Evolutionary conservation across 495 filamentous ascomycete species (phyloP), one percentile per base, ranked within the genome.

Genomic region (Aspergillus panamensis): DNA sequence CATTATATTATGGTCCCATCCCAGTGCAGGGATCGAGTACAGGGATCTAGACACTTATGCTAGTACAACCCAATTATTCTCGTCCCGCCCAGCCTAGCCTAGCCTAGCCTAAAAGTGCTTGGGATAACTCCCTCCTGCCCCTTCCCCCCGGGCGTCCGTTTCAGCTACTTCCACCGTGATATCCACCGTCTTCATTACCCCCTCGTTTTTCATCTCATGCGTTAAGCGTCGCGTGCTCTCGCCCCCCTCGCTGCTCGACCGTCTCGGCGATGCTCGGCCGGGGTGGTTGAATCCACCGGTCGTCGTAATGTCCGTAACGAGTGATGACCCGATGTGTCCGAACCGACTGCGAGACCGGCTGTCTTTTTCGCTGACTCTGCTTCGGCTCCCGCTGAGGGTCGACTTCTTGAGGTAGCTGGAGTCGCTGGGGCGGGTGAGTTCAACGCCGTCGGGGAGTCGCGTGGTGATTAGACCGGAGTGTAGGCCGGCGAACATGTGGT

Each of bases 401-500:
- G 42, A 53, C 48, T 62, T 59, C 29, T 59, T 61, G 39, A 53
- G 51, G 51, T 64, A 68, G 5, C 48, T 37, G 44, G 53, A 61
- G 16, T 10, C 39, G 17, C 63, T 59, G 16, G 58, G 59, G 9
- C 53, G 63, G 3, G 56, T 32, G 32, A 67, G 60, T 57, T 69
- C 64, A 44, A 62, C 33, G 5, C 57, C 55, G 8, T 65, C 60
- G 16, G 64, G 58, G 21, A 67, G 54, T 17, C 66, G 66, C 13
- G 65, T 69, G 9, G 69, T 68, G 33, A 65, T 67, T n/a, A 74
- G 60, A 21, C 68, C 68, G 29, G 70, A 72, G 42, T 71, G 64
- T 2, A 74, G 59, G 17, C 69, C 68, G n/a, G 67, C 66, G 42
- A 72, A 66, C n/a, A 74, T 66, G 47, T 68, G 69, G 55, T 70